Percentiles rank a stretch among this genome's conserved stretches.
These are phyloP conservation scores for Eucalyptus fibrosa DNA, from an alignment of 345 rosid genomes.

Conservation along the genomic window DNA sequence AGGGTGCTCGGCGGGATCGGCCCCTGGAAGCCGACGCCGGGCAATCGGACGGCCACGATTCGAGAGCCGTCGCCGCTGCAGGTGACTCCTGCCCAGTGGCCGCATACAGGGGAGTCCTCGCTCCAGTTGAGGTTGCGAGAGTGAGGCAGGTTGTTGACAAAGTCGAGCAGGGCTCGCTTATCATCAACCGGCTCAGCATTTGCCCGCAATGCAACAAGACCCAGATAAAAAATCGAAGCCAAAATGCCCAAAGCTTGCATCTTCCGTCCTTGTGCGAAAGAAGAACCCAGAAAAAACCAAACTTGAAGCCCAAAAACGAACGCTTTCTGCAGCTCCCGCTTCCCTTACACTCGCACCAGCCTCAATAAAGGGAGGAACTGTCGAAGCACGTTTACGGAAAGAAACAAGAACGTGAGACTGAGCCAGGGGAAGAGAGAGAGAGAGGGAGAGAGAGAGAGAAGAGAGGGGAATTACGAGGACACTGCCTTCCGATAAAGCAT, in stretches of 20 bases:
- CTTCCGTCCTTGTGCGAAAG: not conserved
- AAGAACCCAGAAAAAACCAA: not conserved
- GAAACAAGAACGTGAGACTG: not conserved
- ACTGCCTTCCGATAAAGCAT: not conserved
- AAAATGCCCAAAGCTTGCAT: not conserved
- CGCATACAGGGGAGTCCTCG: slow-evolving; percentile 7
- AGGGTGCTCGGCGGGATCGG: slow-evolving; percentile 20
- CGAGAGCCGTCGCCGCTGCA: slow-evolving; percentile 11
- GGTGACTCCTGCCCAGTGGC: slow-evolving; percentile 16
- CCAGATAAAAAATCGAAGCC: not conserved
- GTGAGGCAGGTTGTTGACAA: slow-evolving; percentile 1
- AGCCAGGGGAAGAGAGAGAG: not conserved
- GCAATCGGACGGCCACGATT: slow-evolving; percentile 14
- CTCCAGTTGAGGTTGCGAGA: slow-evolving; percentile 15
- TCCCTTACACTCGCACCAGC: not conserved
- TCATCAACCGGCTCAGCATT: slow-evolving; percentile 21
- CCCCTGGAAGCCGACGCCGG: slow-evolving; percentile 18
- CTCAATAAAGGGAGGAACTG: not conserved
- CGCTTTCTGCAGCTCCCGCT: not conserved
- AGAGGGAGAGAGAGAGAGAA: not conserved
- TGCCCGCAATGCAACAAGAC: not conserved
- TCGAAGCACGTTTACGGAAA: not conserved
- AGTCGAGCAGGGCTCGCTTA: slow-evolving; percentile 24
- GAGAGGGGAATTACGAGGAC: not conserved
- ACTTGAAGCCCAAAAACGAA: not conserved